phyloP scores from a whole-genome alignment of 2,329 filamentous ascomycete species.

The Aspergillus viridinutans region DNA sequence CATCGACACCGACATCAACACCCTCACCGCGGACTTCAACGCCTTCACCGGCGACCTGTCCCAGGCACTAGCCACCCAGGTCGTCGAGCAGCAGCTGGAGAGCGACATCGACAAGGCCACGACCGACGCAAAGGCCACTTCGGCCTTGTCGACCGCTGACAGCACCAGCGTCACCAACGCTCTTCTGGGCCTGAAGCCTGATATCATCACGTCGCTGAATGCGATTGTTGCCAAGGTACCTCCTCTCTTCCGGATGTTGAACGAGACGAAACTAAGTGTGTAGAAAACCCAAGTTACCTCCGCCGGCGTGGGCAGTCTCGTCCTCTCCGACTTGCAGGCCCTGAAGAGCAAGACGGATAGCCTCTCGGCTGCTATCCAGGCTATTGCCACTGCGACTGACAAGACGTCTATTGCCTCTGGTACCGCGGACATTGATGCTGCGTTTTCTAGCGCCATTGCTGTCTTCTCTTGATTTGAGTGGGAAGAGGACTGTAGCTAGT shows the following conservation, averaged over 20 bases:
- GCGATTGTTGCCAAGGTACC: slow-evolving; percentile 7
- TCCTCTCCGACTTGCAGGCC: neutral
- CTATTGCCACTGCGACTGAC: slow-evolving; percentile 5
- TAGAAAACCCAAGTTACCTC: slow-evolving; percentile 5
- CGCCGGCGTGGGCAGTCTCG: slow-evolving; percentile 2
- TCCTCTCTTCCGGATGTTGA: neutral
- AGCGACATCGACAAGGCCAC: slow-evolving; percentile 4
- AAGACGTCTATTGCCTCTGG: neutral
- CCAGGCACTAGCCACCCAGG: slow-evolving; percentile 1
- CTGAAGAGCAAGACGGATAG: slow-evolving; percentile 4
- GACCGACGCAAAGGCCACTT: slow-evolving; percentile 1
- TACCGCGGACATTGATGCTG: slow-evolving; percentile 4
- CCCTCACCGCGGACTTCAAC: slow-evolving; percentile 2
- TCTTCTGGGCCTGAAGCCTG: slow-evolving; percentile 5
- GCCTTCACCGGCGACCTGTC: slow-evolving; percentile 3
- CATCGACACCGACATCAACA: slow-evolving; percentile 1
- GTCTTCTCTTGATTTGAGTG: neutral
- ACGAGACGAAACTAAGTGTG: too few relatives aligned
- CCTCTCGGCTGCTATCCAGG: slow-evolving; percentile 2
- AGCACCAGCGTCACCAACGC: slow-evolving; percentile 5
- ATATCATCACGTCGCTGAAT: slow-evolving; percentile 1
- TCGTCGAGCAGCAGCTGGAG: slow-evolving; percentile 3
- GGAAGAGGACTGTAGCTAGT: neutral
- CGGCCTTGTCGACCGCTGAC: slow-evolving; percentile 3
- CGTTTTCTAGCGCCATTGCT: slow-evolving; percentile 5